phyloP scores from a whole-genome alignment of 768 basidiomycete genomes.

The Pluteus cervinus region DNA sequence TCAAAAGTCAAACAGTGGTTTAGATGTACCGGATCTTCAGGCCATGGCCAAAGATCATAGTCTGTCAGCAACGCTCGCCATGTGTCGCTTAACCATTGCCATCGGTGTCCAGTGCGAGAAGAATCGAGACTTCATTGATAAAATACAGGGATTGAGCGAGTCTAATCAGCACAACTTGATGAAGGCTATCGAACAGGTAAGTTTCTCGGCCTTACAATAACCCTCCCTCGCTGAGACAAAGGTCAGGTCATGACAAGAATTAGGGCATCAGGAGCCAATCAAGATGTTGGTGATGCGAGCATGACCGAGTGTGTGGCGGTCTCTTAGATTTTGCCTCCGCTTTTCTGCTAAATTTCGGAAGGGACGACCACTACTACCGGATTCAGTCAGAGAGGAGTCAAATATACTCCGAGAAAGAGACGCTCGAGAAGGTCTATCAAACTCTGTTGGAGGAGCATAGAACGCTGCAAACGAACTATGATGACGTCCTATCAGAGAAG shows the following conservation, averaged over 20 bases:
- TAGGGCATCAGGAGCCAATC: conserved; percentile 38
- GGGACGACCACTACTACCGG: conserved; percentile 85
- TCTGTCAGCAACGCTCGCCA: conserved; percentile 55
- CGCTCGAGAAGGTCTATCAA: conserved; percentile 78
- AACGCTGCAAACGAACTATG: conserved; percentile 64
- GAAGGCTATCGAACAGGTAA: conserved; percentile 89
- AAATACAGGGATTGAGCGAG: conserved; percentile 81
- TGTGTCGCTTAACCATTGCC: conserved; percentile 80
- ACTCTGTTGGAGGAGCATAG: conserved; percentile 71
- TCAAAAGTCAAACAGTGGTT: conserved; percentile 66
- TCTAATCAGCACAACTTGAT: conserved; percentile 84
- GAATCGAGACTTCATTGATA: conserved; percentile 84
- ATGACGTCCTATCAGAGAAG: conserved; percentile 73
- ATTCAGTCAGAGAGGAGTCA: conserved; percentile 78
- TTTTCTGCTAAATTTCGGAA: conserved; percentile 18
- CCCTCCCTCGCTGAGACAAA: neutral
- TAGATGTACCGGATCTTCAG: conserved; percentile 87
- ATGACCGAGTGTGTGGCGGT: conserved; percentile 69
- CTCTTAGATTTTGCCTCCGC: neutral
- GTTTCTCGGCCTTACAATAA: neutral
- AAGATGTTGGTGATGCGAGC: conserved; percentile 45
- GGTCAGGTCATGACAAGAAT: conserved; percentile 74
- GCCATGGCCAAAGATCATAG: conserved; percentile 76
- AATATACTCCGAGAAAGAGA: conserved; percentile 79
- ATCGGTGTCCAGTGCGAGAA: conserved; percentile 86